These are phyloP conservation scores for Quillaja saponaria DNA, from an alignment of 306 rosid genomes.

Conservation along the genomic window DNA sequence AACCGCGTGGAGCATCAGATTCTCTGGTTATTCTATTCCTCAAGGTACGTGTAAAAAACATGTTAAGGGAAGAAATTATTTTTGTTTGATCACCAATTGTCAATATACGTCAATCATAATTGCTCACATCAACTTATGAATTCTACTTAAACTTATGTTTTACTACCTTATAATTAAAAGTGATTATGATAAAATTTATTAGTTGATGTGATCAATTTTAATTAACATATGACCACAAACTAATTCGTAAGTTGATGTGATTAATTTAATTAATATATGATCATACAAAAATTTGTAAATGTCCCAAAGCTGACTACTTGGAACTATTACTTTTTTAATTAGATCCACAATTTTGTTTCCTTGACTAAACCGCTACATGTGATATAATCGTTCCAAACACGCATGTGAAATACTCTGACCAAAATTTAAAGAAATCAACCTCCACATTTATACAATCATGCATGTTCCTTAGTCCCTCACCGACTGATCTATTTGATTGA, in stretches of 20 bases:
- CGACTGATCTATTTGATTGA: constrained; percentile 14
- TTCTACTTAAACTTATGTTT: too few relatives aligned
- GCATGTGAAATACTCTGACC: constrained; percentile 39
- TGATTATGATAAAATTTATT: too few relatives aligned
- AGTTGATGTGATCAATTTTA: too few relatives aligned
- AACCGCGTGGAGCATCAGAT: constrained; percentile 19
- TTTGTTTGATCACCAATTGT: too few relatives aligned
- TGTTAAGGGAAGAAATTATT: too few relatives aligned
- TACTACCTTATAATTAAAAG: too few relatives aligned
- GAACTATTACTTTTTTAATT: constrained; percentile 10
- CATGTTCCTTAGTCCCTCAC: constrained; percentile 24
- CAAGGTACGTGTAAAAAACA: neutral
- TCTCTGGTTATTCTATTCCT: neutral
- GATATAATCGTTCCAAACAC: constrained; percentile 35
- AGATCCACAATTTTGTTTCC: neutral
- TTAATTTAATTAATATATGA: too few relatives aligned
- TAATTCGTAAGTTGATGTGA: too few relatives aligned
- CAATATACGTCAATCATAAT: too few relatives aligned
- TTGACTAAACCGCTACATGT: constrained; percentile 22
- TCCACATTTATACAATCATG: neutral
- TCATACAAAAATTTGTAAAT: neutral
- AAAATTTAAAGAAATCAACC: constrained; percentile 13
- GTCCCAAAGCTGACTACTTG: neutral
- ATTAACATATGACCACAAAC: too few relatives aligned
- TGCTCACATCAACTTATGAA: too few relatives aligned